Evolutionary conservation across 2,329 filamentous ascomycete species (phyloP), one percentile per base, ranked within the genome.

Genomic region (Colletotrichum costaricense): DNA sequence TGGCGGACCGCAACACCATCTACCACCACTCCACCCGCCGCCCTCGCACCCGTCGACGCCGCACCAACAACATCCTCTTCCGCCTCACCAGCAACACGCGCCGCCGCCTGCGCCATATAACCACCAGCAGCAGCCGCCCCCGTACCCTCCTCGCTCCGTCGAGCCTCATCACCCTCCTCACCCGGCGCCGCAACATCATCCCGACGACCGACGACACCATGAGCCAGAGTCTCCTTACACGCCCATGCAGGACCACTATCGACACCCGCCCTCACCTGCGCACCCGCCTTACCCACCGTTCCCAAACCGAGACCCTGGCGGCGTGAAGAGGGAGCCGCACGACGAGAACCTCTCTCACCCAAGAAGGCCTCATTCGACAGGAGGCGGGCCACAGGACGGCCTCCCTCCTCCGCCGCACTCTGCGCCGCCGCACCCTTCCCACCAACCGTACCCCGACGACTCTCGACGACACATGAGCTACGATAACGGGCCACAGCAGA

Each of bases 261-360:
- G 84, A 80, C 84, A 83, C 71, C 84, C 85, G 76, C 84, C 84
- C 75, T 85, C 85, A 63, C 84, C 85, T 76, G 84, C 84, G 74
- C 86, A 86, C 77, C 80, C 82, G 62, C 78, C 81, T 28, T 87
- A 86, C 78, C 80, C 84, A 59, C 78, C 83, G 14, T 89, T 87
- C 77, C 78, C 84, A 73, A 79, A 83, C 12, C 82, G 88, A 78
- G 89, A 91, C 33, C 83, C 87, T 62, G 82, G 86, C 77, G 81
- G 86, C 77, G 86, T 91, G 81, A 91, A 91, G 82, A 84, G 88
- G 76, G 90, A 91, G 74, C 83, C 86, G 54, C 82, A 81, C 73
- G 88, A 89, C 72, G 87, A 89, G 71, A 78, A 79, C 46, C 80
- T 84, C 22, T 79, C 83, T 24, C 84, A 86, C 72, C 80, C 86